Evolutionary conservation across 176 grass and related monocot genomes (phyloP).

Genomic region (Melocanna baccifera): DNA sequence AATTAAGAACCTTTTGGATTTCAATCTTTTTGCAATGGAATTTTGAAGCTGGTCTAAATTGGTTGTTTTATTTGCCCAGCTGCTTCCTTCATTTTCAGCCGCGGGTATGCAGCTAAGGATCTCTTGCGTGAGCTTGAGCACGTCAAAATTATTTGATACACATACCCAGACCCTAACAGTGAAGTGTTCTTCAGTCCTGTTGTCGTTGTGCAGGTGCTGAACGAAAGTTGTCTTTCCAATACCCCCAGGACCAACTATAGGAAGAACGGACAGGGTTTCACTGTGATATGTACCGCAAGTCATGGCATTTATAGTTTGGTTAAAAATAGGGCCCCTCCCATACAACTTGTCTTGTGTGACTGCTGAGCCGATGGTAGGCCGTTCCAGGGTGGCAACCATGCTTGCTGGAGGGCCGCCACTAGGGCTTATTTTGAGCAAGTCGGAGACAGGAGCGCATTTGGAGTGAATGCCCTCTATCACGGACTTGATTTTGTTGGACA

Average conservation of each 20-base stretch:
- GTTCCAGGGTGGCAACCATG: rapidly evolving
- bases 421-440: background rate
- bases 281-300: rapidly evolving
- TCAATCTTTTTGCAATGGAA: background rate
- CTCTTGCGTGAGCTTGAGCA: background rate
- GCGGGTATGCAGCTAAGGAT: background rate
- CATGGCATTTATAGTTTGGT: background rate
- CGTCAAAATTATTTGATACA: conserved; percentile 36
- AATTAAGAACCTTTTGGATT: background rate
- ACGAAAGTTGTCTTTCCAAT: conserved; percentile 50
- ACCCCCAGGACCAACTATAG: conserved; percentile 39
- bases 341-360: background rate
- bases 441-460: background rate
- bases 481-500: conserved; percentile 5
- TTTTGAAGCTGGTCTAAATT: background rate
- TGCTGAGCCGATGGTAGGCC: background rate
- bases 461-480: background rate
- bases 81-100: rapidly evolving
- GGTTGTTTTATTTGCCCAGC: background rate
- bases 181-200: background rate
- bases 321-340: conserved; percentile 3
- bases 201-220: conserved; percentile 15
- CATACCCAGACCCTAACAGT: conserved; percentile 14
- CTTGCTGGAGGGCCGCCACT: no score
- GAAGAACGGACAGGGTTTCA: background rate